phyloP scores from a whole-genome alignment of 2,329 filamentous ascomycete genomes.

The Aspergillus pseudoviridinutans region DNA sequence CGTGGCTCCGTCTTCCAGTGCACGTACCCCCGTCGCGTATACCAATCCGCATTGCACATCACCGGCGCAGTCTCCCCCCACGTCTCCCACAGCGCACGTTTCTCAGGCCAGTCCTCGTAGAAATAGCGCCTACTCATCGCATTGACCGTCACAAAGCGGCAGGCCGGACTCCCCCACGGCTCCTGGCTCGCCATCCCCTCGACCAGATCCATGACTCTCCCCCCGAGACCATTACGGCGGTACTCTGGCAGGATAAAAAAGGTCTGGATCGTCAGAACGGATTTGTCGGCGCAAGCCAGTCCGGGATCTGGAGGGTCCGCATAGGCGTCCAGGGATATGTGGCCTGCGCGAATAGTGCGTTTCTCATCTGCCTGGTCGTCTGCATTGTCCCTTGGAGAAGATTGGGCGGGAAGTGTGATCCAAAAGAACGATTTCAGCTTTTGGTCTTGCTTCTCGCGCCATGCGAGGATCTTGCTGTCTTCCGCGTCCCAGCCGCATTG shows the following conservation, averaged over 20 bases:
- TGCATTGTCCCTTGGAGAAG: background rate
- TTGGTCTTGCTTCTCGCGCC: slow-evolving; percentile 9
- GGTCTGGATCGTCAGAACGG: slow-evolving; percentile 16
- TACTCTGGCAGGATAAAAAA: slow-evolving; percentile 25
- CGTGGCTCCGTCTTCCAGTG: slow-evolving; percentile 23
- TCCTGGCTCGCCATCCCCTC: slow-evolving; percentile 13
- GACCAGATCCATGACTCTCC: slow-evolving; percentile 14
- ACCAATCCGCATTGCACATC: slow-evolving; percentile 22
- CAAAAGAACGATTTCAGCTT: slow-evolving; percentile 17
- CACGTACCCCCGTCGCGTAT: slow-evolving; percentile 23
- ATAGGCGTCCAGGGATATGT: slow-evolving; percentile 26
- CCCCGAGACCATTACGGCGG: slow-evolving; percentile 14
- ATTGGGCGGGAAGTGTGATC: slow-evolving; percentile 7
- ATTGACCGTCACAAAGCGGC: slow-evolving; percentile 17
- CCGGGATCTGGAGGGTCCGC: slow-evolving; percentile 13
- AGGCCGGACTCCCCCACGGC: slow-evolving; percentile 15
- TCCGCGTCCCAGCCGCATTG: slow-evolving; percentile 15
- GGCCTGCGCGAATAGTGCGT: slow-evolving; percentile 16
- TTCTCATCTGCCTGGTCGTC: background rate
- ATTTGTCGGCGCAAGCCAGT: slow-evolving; percentile 12
- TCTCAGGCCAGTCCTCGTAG: slow-evolving; percentile 14
- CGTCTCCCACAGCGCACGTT: slow-evolving; percentile 9
- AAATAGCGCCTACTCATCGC: slow-evolving; percentile 20
- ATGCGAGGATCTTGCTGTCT: slow-evolving; percentile 3
- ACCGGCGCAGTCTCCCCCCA: slow-evolving; percentile 4